Evolutionary conservation across 2,329 filamentous ascomycete genomes (phyloP), one percentile per base, ranked within the genome.

Genomic region (Cladosporium sp.): DNA sequence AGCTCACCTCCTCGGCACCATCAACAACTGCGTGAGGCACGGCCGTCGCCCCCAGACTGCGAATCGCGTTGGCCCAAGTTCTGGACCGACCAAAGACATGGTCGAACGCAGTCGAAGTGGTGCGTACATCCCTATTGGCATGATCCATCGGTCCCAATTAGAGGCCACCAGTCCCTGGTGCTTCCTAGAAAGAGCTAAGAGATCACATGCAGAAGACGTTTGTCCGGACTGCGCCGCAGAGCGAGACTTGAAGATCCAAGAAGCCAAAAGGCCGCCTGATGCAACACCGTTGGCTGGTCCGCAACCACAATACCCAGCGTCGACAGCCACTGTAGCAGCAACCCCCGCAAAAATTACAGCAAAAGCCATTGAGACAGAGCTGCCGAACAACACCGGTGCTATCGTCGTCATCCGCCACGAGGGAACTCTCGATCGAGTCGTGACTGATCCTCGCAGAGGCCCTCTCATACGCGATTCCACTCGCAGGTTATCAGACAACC

Each of bases 201-300:
- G 52, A 48, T 54, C 42, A 54, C 56, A 64, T 56, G 59, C 59
- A 28, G 54, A 45, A 56, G 57, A 63, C 53, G 60, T 59, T 10
- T 67, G 65, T 50, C 64, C 66, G 11, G 66, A 68, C 44, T 68
- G 63, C 49, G 53, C 64, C 14, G 58, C 61, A 8, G 66, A 67
- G 55, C 57, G 63, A 31, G 49, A 54, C 3, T 64, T 66, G 31
- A 52, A 35, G 41, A 43, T 32, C 8, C 33, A 19, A 2, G 49
- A 34, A 19, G 40, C 33, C 13, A 33, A 9, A 4, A 45, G 44
- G 8, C 32, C 11, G n/a, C 32, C 41, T 22, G 33, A 52, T 10
- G 41, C 13, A 9, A 40, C 33, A 7, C 19, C 40, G 34, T 11
- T 44, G 33, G 46, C 37, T 19, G 46, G 38, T 18, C 22, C 42